Evolutionary conservation across 2,329 filamentous ascomycete genomes (phyloP), one percentile per base, ranked within the genome.

Genomic region (Scedosporium minutisporum): DNA sequence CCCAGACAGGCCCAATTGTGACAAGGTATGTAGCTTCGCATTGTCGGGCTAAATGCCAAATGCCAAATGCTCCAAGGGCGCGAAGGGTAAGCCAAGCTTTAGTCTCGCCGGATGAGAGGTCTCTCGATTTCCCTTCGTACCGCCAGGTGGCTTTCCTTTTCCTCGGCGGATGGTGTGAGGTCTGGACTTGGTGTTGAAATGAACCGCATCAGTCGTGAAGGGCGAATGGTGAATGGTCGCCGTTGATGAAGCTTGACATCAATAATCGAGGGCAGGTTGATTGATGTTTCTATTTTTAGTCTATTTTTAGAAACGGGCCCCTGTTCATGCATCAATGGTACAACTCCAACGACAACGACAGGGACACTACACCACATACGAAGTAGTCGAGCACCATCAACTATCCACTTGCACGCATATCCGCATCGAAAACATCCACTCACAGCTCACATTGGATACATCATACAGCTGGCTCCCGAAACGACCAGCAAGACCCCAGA

Each of bases 281-380:
- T n/a, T n/a, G n/a, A n/a, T 38, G 58, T 60, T 58, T 41, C 61
- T 62, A 62, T 62, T 58, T 62, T 62, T 62, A 48, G 59, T 46
- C 33, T 62, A 62, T 62, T 62, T 62, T 62, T 62, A 62, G 61
- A 33, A 33, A 33, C 42, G 16, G 29, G 29, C 29, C 29, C 29
- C 9, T 33, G 29, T 33, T 33, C 29, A 33, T 33, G 29, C 29
- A 33, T 33, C 6, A 7, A 33, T 7, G 29, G 6, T 33, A 33
- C n/a, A 33, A 33, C 3, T 33, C 2, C 29, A 29, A 29, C 27
- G 4, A 3, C 27, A 29, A 6, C 6, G 29, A 33, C 29, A 33
- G 29, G 27, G 29, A 33, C 29, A 33, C 29, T 33, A 33, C 29
- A 9, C 29, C 6, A 7, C 29, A 33, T 33, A 33, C 29, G 29